A percentile compares a stretch with the other conserved stretches of the same genome.
phyloP scores from a whole-genome alignment of 1,284 basidiomycete species.

The Cryptococcus sp. region DNA sequence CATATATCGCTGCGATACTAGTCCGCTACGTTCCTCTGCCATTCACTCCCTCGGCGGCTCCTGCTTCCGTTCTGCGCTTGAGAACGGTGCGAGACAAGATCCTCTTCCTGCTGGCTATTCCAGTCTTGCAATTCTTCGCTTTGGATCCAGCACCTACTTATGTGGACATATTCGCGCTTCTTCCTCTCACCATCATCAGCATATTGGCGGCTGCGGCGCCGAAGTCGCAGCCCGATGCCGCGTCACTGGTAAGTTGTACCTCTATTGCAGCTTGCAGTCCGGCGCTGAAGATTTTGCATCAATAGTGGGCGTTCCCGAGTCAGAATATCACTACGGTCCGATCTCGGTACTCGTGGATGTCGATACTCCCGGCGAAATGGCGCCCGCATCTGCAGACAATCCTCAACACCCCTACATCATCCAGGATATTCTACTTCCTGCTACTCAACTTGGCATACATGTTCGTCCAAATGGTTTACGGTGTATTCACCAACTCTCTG shows the following conservation, averaged over 20 bases:
- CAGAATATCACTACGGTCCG: slow-evolving; percentile 19
- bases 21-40: slow-evolving; percentile 32
- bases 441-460: slow-evolving; percentile 94
- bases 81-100: slow-evolving; percentile 20
- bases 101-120: slow-evolving; percentile 26
- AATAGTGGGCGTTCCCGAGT: slow-evolving; percentile 20
- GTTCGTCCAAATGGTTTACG: slow-evolving; percentile 92
- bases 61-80: slow-evolving; percentile 10
- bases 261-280: neutral
- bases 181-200: slow-evolving; percentile 24
- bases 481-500: slow-evolving; percentile 95
- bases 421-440: slow-evolving; percentile 96
- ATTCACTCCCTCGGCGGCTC: slow-evolving; percentile 13
- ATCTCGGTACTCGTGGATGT: slow-evolving; percentile 27
- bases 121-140: slow-evolving; percentile 42
- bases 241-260: neutral
- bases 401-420: slow-evolving; percentile 83
- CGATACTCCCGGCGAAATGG: slow-evolving; percentile 39
- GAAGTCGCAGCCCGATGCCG: neutral
- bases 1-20: slow-evolving; percentile 22
- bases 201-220: slow-evolving; percentile 1
- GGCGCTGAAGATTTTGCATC: neutral
- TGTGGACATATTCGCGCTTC: slow-evolving; percentile 28
- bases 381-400: slow-evolving; percentile 83
- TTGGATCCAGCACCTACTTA: slow-evolving; percentile 33